Percentiles rank a stretch among this genome's conserved stretches.
These are phyloP conservation scores for Stachybotrys elegans DNA, from an alignment of 2,329 filamentous ascomycete genomes.

Conservation along the genomic window DNA sequence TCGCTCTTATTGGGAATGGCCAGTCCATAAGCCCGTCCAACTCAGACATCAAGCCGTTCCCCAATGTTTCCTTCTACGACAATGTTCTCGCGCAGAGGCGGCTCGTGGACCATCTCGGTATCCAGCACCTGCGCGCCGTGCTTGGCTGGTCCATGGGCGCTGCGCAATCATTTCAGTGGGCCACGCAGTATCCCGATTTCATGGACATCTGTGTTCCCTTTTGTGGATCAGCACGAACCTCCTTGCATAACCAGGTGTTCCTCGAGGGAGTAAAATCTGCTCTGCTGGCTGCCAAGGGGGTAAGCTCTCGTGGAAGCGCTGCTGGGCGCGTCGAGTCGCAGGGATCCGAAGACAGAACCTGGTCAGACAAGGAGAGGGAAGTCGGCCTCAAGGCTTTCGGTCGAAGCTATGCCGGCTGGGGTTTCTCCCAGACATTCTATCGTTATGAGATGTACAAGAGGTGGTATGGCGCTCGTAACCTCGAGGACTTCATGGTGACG, in stretches of 20 bases:
- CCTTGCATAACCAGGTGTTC: conserved; percentile 48
- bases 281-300: conserved; percentile 32
- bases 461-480: conserved; percentile 56
- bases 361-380: conserved; percentile 36
- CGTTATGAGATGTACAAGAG: conserved; percentile 64
- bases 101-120: conserved; percentile 34
- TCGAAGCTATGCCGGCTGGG: conserved; percentile 75
- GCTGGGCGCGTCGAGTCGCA: conserved; percentile 20
- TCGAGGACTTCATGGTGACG: conserved; percentile 69
- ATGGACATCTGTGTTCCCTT: conserved; percentile 40
- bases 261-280: conserved; percentile 48
- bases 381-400: conserved; percentile 62
- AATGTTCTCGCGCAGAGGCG: conserved; percentile 45
- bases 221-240: conserved; percentile 45
- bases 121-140: conserved; percentile 39
- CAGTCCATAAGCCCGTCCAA: conserved; percentile 51
- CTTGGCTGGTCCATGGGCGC: conserved; percentile 55
- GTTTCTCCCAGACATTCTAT: conserved; percentile 76
- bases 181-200: conserved; percentile 43
- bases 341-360: conserved; percentile 12
- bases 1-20: conserved; percentile 47
- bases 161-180: conserved; percentile 48
- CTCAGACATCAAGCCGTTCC: conserved; percentile 33
- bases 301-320: conserved; percentile 45
- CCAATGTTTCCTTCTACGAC: conserved; percentile 40